A percentile compares a stretch with the other conserved stretches of the same genome.
Conservation (phyloP, 1,284 basidiomycete species). For the Leccinum fallax region DNA sequence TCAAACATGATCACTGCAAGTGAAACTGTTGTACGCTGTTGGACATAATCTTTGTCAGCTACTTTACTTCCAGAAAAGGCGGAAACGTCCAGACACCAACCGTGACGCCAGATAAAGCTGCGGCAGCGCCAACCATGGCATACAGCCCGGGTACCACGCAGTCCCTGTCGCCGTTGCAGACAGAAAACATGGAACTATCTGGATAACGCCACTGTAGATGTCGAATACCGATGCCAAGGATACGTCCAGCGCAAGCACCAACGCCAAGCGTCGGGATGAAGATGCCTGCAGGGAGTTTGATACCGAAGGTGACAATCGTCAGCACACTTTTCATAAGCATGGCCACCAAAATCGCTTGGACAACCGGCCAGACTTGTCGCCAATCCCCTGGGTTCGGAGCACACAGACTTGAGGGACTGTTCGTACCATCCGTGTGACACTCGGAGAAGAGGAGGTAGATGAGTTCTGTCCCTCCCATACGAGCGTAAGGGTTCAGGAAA, state of each 20-base stretch:
- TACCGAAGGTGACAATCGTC: constrained; percentile 93
- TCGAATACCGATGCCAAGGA: constrained; percentile 85
- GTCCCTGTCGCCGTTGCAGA: constrained; percentile 64
- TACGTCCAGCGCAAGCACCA: constrained; percentile 93
- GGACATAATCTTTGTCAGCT: constrained; percentile 13
- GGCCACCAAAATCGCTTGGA: constrained; percentile 69
- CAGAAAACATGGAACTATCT: constrained; percentile 59
- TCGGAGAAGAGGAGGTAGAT: constrained; percentile 91
- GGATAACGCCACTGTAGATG: constrained; percentile 75
- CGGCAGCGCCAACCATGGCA: constrained; percentile 92
- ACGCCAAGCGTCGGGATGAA: constrained; percentile 97
- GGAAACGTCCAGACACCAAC: constrained; percentile 42
- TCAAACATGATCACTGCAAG: constrained; percentile 99
- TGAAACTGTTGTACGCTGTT: constrained; percentile 83
- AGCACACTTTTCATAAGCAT: constrained; percentile 82
- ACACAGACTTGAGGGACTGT: constrained; percentile 74
- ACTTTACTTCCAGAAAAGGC: not conserved
- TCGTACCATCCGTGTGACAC: constrained; percentile 60
- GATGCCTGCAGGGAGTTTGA: constrained; percentile 93
- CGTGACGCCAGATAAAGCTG: constrained; percentile 86
- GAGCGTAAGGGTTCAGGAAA: constrained; percentile 89
- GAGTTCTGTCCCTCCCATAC: constrained; percentile 94
- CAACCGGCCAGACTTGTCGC: constrained; percentile 64
- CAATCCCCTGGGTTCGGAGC: constrained; percentile 60
- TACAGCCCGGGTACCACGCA: constrained; percentile 87